These are phyloP conservation scores for Leccinum holopus DNA, from an alignment of 1,284 basidiomycete species.

Conservation along the genomic window DNA sequence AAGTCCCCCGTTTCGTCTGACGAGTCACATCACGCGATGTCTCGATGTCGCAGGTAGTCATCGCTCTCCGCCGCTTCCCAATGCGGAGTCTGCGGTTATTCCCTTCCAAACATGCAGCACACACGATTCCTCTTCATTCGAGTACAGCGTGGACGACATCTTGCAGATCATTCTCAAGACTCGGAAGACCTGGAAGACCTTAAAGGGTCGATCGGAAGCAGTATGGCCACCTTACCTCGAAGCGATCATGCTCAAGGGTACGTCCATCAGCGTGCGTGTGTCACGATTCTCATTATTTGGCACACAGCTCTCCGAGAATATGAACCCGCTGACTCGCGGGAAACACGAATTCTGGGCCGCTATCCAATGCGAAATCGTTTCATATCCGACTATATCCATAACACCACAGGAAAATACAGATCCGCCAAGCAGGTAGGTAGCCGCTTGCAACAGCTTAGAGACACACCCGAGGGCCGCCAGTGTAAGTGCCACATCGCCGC, in stretches of 20 bases:
- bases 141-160: slow-evolving; percentile 41
- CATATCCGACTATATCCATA: slow-evolving; percentile 67
- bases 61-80: background rate
- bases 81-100: slow-evolving; percentile 9
- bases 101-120: slow-evolving; percentile 9
- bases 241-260: slow-evolving; percentile 71
- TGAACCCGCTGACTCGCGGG: slow-evolving; percentile 64
- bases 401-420: slow-evolving; percentile 59
- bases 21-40: slow-evolving; percentile 8
- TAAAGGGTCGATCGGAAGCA: slow-evolving; percentile 61
- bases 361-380: slow-evolving; percentile 74
- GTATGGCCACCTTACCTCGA: slow-evolving; percentile 78
- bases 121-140: slow-evolving; percentile 13
- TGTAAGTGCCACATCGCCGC: slow-evolving; percentile 42
- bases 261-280: slow-evolving; percentile 14
- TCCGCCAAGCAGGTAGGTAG: slow-evolving; percentile 74
- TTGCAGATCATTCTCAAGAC: slow-evolving; percentile 64
- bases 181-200: slow-evolving; percentile 72
- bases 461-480: slow-evolving; percentile 63
- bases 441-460: slow-evolving; percentile 68
- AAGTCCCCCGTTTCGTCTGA: slow-evolving; percentile 1
- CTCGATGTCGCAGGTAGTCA: background rate
- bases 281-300: slow-evolving; percentile 19
- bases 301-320: slow-evolving; percentile 53
- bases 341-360: slow-evolving; percentile 65